Evolutionary conservation across 768 basidiomycete species (phyloP).

Genomic region (Coprinopsis cinerea): DNA sequence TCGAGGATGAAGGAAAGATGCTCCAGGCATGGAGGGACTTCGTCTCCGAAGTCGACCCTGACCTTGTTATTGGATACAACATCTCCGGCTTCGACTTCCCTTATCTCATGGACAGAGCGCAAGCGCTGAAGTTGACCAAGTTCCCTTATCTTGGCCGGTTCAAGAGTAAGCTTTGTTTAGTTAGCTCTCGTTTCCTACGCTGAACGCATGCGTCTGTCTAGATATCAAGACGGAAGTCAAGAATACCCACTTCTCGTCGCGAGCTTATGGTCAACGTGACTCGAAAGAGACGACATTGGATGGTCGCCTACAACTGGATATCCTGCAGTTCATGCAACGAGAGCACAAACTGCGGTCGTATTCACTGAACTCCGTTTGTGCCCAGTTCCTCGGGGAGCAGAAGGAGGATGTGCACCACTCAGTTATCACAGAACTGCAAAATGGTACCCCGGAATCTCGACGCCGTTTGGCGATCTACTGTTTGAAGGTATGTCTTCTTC

Average conservation of each 20-base stretch:
- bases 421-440: constrained; percentile 96
- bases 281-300: constrained; percentile 90
- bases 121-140: constrained; percentile 59
- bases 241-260: constrained; percentile 96
- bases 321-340: constrained; percentile 97
- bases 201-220: constrained; percentile 24
- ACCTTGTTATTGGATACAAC: constrained; percentile 96
- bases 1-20: constrained; percentile 66
- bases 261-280: constrained; percentile 94
- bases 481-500: constrained; percentile 60
- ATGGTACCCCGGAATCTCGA: constrained; percentile 90
- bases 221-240: constrained; percentile 76
- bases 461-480: constrained; percentile 95
- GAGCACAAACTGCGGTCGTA: constrained; percentile 97
- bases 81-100: constrained; percentile 93
- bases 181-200: neutral
- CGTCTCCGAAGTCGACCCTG: constrained; percentile 85
- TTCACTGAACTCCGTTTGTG: constrained; percentile 95
- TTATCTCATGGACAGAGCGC: constrained; percentile 90
- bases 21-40: constrained; percentile 88
- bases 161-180: constrained; percentile 41
- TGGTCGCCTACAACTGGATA: constrained; percentile 90
- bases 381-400: constrained; percentile 96
- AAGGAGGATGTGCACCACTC: constrained; percentile 99
- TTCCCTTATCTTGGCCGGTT: constrained; percentile 78